A percentile compares a stretch with the other conserved stretches of the same genome.
phyloP scores from a whole-genome alignment of 345 rosid species.

The Euclidium syriacum region DNA sequence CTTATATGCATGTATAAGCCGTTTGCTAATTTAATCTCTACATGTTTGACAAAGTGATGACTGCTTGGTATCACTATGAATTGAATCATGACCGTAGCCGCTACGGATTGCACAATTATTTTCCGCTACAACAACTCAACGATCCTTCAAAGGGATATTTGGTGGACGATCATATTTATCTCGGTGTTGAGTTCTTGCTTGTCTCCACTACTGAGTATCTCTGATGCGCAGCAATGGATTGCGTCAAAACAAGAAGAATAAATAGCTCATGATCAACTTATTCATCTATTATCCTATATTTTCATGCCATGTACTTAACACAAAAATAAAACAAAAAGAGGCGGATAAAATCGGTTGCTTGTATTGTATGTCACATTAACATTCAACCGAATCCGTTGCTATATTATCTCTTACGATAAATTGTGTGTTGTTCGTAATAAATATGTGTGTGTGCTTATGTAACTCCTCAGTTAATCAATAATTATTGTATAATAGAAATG shows the following conservation, averaged over 20 bases:
- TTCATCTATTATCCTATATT: not conserved
- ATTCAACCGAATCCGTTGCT: too few relatives aligned
- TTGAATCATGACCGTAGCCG: too few relatives aligned
- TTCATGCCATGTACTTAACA: too few relatives aligned
- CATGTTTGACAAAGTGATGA: not conserved
- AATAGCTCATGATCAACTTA: not conserved
- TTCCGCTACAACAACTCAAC: not conserved
- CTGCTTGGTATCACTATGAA: rapidly evolving
- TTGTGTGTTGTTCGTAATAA: too few relatives aligned
- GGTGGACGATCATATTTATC: not conserved
- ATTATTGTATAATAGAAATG: too few relatives aligned
- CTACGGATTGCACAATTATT: too few relatives aligned
- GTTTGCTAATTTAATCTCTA: not conserved
- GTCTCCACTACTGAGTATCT: not conserved
- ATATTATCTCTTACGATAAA: too few relatives aligned
- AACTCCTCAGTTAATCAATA: too few relatives aligned
- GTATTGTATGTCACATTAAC: too few relatives aligned
- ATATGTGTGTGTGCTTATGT: too few relatives aligned
- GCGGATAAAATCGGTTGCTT: too few relatives aligned
- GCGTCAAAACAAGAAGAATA: not conserved
- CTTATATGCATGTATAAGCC: not conserved
- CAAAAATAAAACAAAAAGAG: too few relatives aligned
- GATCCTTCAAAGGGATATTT: not conserved
- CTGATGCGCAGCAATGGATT: not conserved
- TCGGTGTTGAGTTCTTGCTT: conserved; percentile 12